A percentile compares a stretch with the other conserved stretches of the same genome.
These are phyloP conservation scores for Citrus glauca DNA, from an alignment of 345 rosid species.

Conservation along the genomic window DNA sequence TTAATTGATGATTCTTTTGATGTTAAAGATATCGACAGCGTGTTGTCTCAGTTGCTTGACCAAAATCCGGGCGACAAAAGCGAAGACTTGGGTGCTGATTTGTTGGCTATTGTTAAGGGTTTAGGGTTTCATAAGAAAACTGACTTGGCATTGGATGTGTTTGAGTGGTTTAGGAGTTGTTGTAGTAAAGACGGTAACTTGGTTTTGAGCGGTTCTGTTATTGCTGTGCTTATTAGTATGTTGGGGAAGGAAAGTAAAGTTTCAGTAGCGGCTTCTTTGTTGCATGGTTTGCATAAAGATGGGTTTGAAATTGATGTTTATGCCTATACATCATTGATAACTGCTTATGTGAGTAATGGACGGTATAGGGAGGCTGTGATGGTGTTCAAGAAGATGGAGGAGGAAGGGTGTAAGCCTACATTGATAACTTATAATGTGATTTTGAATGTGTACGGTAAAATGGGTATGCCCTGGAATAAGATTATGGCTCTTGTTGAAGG, in stretches of 20 bases:
- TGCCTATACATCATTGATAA: conserved; percentile 77
- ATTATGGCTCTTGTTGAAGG: conserved; percentile 50
- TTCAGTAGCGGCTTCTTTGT: conserved; percentile 54
- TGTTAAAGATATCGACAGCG: conserved; percentile 31
- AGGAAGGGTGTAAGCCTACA: conserved; percentile 78
- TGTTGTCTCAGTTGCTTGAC: conserved; percentile 38
- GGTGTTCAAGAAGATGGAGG: conserved; percentile 78
- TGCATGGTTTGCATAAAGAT: conserved; percentile 44
- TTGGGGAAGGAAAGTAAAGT: conserved; percentile 64
- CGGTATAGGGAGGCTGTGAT: conserved; percentile 79
- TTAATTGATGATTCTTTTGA: conserved; percentile 56
- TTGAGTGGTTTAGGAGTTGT: conserved; percentile 70
- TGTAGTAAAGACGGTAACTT: conserved; percentile 22
- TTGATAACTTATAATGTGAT: conserved; percentile 84
- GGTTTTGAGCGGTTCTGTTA: conserved; percentile 48
- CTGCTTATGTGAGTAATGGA: conserved; percentile 61
- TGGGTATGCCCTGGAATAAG: conserved; percentile 97
- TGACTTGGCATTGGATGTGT: conserved; percentile 60
- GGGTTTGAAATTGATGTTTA: conserved; percentile 70
- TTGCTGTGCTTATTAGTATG: conserved; percentile 64
- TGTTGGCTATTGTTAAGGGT: conserved; percentile 68
- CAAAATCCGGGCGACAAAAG: conserved; percentile 24
- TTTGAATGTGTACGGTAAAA: conserved; percentile 82
- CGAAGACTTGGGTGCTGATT: conserved; percentile 35
- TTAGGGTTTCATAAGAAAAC: conserved; percentile 67